Evolutionary conservation across 768 basidiomycete genomes (phyloP).

Genomic region (Termitomyces sp.): DNA sequence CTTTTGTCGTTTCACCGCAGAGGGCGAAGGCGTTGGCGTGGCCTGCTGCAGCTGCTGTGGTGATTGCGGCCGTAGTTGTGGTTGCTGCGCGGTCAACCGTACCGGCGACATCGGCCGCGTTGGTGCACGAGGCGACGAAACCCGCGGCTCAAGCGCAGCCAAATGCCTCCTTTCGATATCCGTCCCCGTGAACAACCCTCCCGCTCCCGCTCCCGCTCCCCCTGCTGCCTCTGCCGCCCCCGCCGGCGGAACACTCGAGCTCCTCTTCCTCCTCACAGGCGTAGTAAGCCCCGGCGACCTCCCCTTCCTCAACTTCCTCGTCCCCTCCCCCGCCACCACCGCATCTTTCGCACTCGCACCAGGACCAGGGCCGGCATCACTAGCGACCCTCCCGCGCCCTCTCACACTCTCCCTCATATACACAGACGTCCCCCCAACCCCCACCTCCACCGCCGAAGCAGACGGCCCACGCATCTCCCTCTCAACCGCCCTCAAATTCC

Average conservation of each 20-base stretch:
- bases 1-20: background rate
- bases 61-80: background rate
- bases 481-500: constrained; percentile 16
- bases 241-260: constrained; percentile 1
- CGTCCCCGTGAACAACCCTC: background rate
- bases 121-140: background rate
- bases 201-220: background rate
- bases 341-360: background rate
- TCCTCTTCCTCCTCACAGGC: background rate
- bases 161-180: background rate
- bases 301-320: constrained; percentile 4
- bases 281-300: background rate
- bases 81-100: background rate
- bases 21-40: background rate
- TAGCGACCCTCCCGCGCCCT: constrained; percentile 15
- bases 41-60: background rate
- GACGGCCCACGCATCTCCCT: background rate
- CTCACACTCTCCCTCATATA: constrained; percentile 8
- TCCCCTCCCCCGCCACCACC: background rate
- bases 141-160: background rate
- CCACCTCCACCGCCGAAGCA: background rate
- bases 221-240: background rate
- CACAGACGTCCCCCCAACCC: background rate
- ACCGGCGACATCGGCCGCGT: background rate
- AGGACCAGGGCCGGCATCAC: constrained; percentile 15